Evolutionary conservation across 2,329 filamentous ascomycete species (phyloP), one percentile per base, ranked within the genome.

Genomic region (Fusarium hainanense): DNA sequence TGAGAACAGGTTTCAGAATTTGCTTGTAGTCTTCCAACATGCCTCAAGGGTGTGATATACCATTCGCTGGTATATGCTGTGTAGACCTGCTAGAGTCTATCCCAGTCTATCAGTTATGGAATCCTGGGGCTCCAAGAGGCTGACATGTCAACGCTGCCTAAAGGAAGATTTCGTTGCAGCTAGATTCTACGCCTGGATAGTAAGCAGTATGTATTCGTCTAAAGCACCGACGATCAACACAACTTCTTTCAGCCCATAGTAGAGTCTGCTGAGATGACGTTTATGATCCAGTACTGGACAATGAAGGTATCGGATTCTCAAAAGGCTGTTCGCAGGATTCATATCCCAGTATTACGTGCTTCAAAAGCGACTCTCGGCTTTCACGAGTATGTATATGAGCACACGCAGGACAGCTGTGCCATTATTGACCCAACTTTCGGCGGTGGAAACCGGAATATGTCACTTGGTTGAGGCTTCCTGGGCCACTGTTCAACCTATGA

Each of bases 201-300:
- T 18, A 13, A 30, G n/a, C 11, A 28, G 27, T 12, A 49, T 60
- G 14, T 82, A 85, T 68, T 85, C 83, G 59, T 86, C 82, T 2
- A 86, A 79, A 1, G 82, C 83, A 73, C 85, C 82, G 41, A 86
- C 72, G 8, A 85, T 65, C 4, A 87, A 54, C 58, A 76, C 78
- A 0, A 72, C 74, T 0, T 13, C 16, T 4, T 27, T 6, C 62
- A 3, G 6, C 68, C 13, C 10, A 81, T 52, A 7, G 18, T 70
- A 81, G 54, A 7, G 18, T 70, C 4, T 71, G 54, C 7, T 2
- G 87, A 50, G 5, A 87, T 82, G 11, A 69, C 60, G 1, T 14
- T 67, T 3, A 86, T 78, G 10, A 85, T 80, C 4, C 77, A 58
- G 0, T 69, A 77, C 10, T 85, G 50, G 3, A 75, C 71, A 42